Evolutionary conservation across 2,329 filamentous ascomycete genomes (phyloP).

Genomic region (Aspergillus pseudoviridinutans): DNA sequence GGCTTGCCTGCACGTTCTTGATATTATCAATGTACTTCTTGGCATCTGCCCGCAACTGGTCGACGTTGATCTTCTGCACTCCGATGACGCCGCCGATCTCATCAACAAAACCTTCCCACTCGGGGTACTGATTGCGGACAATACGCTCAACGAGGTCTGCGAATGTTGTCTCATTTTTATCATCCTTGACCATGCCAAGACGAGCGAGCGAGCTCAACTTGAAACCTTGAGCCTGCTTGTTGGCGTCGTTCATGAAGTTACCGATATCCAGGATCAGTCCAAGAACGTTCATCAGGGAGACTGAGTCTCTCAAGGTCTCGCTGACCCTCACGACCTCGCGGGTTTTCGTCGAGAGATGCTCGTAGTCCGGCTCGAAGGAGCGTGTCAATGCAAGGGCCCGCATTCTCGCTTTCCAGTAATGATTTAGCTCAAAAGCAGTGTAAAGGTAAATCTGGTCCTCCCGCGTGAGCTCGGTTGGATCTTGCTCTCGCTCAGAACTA

Average conservation of each 20-base stretch:
- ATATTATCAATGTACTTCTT: conserved; percentile 93
- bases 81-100: conserved; percentile 78
- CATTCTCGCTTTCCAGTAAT: conserved; percentile 99
- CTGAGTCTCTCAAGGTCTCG: conserved; percentile 84
- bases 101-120: conserved; percentile 84
- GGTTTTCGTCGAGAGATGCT: conserved; percentile 82
- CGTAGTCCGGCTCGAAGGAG: conserved; percentile 83
- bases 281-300: conserved; percentile 91
- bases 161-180: conserved; percentile 96
- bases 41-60: conserved; percentile 81
- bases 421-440: conserved; percentile 89
- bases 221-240: conserved; percentile 97
- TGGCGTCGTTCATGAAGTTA: conserved; percentile 99
- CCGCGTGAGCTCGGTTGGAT: conserved; percentile 81
- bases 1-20: conserved; percentile 84
- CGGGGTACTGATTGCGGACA: conserved; percentile 90
- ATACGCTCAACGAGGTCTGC: conserved; percentile 95
- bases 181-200: conserved; percentile 96
- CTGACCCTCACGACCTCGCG: conserved; percentile 82
- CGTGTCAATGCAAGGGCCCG: conserved; percentile 80
- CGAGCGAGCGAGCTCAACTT: conserved; percentile 92
- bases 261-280: conserved; percentile 95
- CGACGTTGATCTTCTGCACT: conserved; percentile 89
- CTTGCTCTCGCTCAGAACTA: conserved; percentile 73
- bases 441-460: conserved; percentile 95